These are phyloP conservation scores for Candida andamanensis DNA, from an alignment of 805 yeast genomes.

Conservation along the genomic window DNA sequence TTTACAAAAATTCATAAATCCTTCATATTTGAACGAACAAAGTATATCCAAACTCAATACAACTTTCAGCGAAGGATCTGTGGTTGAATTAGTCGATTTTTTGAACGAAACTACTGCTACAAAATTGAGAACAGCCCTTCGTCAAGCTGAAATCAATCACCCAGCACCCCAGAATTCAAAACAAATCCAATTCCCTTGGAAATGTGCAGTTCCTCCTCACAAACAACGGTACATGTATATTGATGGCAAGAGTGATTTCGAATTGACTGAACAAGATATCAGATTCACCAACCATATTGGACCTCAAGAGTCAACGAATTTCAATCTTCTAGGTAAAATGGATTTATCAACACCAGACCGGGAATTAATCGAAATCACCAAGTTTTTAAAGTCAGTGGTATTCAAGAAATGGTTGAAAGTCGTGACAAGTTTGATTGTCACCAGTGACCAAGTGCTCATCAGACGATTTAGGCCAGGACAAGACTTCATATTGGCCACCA, in stretches of 20 bases:
- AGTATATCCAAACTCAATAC: conserved; percentile 43
- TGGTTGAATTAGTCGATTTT: conserved; percentile 61
- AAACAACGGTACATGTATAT: conserved; percentile 82
- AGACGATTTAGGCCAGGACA: conserved; percentile 93
- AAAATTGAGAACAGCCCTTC: conserved; percentile 25
- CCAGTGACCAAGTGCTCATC: conserved; percentile 63
- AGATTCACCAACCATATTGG: conserved; percentile 25
- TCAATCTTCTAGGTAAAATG: conserved; percentile 25
- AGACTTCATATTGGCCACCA: conserved; percentile 88
- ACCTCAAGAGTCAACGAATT: conserved; percentile 55
- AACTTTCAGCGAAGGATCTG: conserved; percentile 61
- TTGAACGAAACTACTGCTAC: conserved; percentile 47
- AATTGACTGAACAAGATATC: conserved; percentile 30
- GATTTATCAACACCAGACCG: conserved; percentile 21
- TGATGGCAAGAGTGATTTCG: conserved; percentile 50
- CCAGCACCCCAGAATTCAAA: conserved; percentile 51
- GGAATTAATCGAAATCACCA: conserved; percentile 49
- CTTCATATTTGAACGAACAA: conserved; percentile 33
- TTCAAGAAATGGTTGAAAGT: conserved; percentile 66
- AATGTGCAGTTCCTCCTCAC: conserved; percentile 88
- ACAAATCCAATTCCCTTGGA: conserved; percentile 75
- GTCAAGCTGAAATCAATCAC: conserved; percentile 56
- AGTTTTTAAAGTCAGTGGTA: conserved; percentile 53
- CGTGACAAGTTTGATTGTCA: conserved; percentile 58
- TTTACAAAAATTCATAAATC: conserved; percentile 52